Evolutionary conservation across 2,329 filamentous ascomycete species (phyloP), one percentile per base, ranked within the genome.

Genomic region (Aaosphaeria pasadenensis): DNA sequence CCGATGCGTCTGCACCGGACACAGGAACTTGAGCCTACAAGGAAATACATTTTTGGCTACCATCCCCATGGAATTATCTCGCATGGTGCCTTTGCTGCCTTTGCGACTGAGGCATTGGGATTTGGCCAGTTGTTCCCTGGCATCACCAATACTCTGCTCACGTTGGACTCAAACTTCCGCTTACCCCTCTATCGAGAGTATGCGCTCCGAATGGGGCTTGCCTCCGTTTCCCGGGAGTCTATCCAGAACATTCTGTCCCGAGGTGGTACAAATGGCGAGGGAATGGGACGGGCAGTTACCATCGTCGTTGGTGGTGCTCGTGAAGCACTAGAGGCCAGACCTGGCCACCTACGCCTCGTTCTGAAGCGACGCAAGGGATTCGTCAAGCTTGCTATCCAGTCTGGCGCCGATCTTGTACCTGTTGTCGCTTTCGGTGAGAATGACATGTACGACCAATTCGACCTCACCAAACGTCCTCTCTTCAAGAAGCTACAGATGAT

Each of bases 51-150:
- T 54, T 91, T 99, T 61, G 92, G 92, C 40, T 97, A 97, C 70
- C 94, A 97, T 62, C 94, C 94, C 0, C 94, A 99, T 66, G 92
- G 94, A 28, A 97, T 99, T 70, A 96, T 99, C 63, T 94, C 88
- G 5, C 90, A 96, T 60, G 94, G 92, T n/a, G 92, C 91, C 0
- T 96, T 92, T 74, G 89, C 85, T 5, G 88, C 91, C 5, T 97
- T 97, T 64, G 88, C 81, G 4, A 97, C 92, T 0, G 91, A 96
- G 60, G 90, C 90, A 0, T 79, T 96, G 0, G 90, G 90, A 0
- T 97, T 96, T 69, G 80, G 83, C 0, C 83, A 88, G 47, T 83
- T 95, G 52, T 99, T 96, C 62, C 94, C 94, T 0, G 92, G 91
- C 50, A 96, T 99, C 69, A 96, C 88, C 41, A 97, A 97, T 72